Conservation (phyloP, 1,284 basidiomycete genomes). For the Trichosporon asahii region DNA sequence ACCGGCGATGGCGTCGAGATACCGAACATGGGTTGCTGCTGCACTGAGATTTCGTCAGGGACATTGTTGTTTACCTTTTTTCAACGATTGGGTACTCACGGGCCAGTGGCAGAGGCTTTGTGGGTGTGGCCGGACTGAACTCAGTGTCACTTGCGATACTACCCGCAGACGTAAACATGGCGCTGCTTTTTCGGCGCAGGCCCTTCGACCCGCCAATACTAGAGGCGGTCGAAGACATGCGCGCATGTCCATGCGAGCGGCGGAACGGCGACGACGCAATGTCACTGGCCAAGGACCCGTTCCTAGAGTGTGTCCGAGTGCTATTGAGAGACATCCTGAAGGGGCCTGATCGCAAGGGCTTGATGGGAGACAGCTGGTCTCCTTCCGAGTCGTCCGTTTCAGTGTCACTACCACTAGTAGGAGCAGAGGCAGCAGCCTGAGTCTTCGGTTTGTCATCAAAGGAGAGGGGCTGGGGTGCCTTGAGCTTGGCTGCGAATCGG, state of each 20-base stretch:
- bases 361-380: constrained; percentile 21
- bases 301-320: constrained; percentile 2
- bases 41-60: constrained; percentile 18
- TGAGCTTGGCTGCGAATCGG: constrained; percentile 28
- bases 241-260: constrained; percentile 14
- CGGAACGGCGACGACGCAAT: constrained; percentile 18
- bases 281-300: constrained; percentile 19
- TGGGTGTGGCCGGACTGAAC: constrained; percentile 42
- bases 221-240: constrained; percentile 21
- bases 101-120: constrained; percentile 30
- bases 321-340: constrained; percentile 13
- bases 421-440: background rate
- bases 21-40: constrained; percentile 22
- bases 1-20: constrained; percentile 41
- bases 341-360: constrained; percentile 11
- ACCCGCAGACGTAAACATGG: constrained; percentile 44
- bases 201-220: constrained; percentile 37
- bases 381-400: constrained; percentile 19
- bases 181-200: constrained; percentile 47
- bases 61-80: background rate
- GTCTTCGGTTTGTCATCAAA: background rate
- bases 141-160: constrained; percentile 33
- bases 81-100: constrained; percentile 22
- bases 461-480: constrained; percentile 1
- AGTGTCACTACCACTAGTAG: constrained; percentile 5